A percentile compares a stretch with the other conserved stretches of the same genome.
These are phyloP conservation scores for Cladosporium oxysporum DNA, from an alignment of 2,329 filamentous ascomycete genomes.

Conservation along the genomic window DNA sequence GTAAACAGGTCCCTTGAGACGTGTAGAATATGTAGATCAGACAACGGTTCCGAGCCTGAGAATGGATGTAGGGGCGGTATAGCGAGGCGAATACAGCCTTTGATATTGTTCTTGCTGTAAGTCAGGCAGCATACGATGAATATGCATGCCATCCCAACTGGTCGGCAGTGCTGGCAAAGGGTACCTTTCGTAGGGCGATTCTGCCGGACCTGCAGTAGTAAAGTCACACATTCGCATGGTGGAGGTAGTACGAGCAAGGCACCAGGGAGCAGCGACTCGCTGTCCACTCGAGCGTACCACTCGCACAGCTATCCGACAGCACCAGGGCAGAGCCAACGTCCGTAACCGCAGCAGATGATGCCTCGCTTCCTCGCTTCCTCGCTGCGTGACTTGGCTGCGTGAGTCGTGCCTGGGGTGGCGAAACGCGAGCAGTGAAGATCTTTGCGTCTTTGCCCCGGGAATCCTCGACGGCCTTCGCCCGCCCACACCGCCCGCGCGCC, in stretches of 20 bases:
- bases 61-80: background rate
- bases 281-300: background rate
- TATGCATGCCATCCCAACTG: background rate
- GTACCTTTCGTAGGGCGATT: background rate
- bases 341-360: background rate
- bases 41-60: background rate
- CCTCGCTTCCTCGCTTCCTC: background rate
- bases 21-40: background rate
- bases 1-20: background rate
- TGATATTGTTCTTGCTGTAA: background rate
- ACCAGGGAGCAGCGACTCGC: background rate
- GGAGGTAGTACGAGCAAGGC: slow-evolving; percentile 6
- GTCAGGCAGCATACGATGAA: background rate
- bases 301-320: background rate
- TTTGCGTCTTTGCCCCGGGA: slow-evolving; percentile 9
- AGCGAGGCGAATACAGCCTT: background rate
- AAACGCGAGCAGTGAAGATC: slow-evolving; percentile 10
- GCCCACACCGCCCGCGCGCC: slow-evolving; percentile 13
- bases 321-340: background rate
- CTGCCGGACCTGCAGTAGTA: slow-evolving; percentile 5
- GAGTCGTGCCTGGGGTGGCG: background rate
- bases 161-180: background rate
- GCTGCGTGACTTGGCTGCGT: background rate
- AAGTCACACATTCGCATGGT: background rate
- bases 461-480: slow-evolving; percentile 6